phyloP scores from a whole-genome alignment of 192 early-diverging fungal species.

The Backusella psychrophila region DNA sequence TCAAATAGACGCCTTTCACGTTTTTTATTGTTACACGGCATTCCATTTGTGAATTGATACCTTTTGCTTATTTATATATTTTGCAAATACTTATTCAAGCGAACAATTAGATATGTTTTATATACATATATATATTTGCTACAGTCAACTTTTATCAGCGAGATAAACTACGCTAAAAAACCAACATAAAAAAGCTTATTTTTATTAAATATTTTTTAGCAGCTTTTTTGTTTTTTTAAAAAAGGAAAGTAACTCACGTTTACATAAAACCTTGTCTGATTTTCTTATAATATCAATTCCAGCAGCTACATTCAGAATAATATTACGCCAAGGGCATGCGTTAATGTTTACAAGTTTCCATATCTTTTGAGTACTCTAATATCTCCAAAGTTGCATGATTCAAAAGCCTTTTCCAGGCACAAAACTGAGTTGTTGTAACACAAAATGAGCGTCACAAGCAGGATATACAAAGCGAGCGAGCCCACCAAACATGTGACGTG shows the following conservation, averaged over 20 bases:
- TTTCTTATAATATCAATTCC: background rate
- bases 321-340: background rate
- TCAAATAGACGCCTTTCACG: background rate
- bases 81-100: background rate
- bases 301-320: background rate
- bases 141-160: background rate
- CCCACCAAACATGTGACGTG: background rate
- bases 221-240: background rate
- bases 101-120: background rate
- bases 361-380: background rate
- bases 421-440: background rate
- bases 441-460: background rate
- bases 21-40: background rate
- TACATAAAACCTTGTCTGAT: background rate
- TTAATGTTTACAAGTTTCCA: background rate
- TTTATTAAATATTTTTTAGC: background rate
- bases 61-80: background rate
- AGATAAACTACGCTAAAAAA: background rate
- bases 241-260: background rate
- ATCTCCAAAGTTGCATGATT: background rate
- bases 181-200: background rate
- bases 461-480: background rate
- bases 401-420: background rate
- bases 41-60: background rate
- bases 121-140: background rate